Conservation (phyloP, 1,284 basidiomycete genomes). For the Moesziomyces parantarcticus region DNA sequence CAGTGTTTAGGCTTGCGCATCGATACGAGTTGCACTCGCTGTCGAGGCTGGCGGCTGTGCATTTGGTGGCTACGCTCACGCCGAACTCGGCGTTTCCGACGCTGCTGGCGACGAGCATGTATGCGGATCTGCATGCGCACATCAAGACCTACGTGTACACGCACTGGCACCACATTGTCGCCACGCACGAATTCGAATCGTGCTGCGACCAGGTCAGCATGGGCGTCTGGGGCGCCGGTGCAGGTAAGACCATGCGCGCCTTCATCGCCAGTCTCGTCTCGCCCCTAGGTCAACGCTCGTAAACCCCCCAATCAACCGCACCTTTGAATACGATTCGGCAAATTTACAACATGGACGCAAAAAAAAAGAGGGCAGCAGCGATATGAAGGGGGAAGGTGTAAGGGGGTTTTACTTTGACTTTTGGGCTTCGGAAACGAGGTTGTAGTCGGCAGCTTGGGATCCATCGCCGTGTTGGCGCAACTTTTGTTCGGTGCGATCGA, state of each 20-base stretch:
- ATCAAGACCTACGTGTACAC: slow-evolving; percentile 63
- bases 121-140: slow-evolving; percentile 52
- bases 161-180: slow-evolving; percentile 55
- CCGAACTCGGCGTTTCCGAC: slow-evolving; percentile 78
- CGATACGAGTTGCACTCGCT: slow-evolving; percentile 79
- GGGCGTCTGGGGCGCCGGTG: slow-evolving; percentile 58
- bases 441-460: slow-evolving; percentile 46
- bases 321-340: too few species aligned
- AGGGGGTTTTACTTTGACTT: slow-evolving; percentile 18
- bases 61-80: slow-evolving; percentile 79
- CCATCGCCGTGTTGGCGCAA: slow-evolving; percentile 36
- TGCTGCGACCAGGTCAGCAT: slow-evolving; percentile 63
- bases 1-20: slow-evolving; percentile 83
- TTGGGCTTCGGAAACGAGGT: slow-evolving; percentile 46
- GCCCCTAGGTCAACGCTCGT: background rate
- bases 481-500: slow-evolving; percentile 24
- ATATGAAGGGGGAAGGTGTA: too few species aligned
- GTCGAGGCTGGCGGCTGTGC: slow-evolving; percentile 77
- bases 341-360: too few species aligned
- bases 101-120: slow-evolving; percentile 72
- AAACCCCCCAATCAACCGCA: too few species aligned
- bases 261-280: slow-evolving; percentile 24
- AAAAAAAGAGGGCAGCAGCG: too few species aligned
- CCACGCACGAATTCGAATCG: slow-evolving; percentile 57
- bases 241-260: slow-evolving; percentile 48